A percentile compares a stretch with the other conserved stretches of the same genome.
Conservation (phyloP, 2,329 filamentous ascomycete species). For the Ustulina deusta region DNA sequence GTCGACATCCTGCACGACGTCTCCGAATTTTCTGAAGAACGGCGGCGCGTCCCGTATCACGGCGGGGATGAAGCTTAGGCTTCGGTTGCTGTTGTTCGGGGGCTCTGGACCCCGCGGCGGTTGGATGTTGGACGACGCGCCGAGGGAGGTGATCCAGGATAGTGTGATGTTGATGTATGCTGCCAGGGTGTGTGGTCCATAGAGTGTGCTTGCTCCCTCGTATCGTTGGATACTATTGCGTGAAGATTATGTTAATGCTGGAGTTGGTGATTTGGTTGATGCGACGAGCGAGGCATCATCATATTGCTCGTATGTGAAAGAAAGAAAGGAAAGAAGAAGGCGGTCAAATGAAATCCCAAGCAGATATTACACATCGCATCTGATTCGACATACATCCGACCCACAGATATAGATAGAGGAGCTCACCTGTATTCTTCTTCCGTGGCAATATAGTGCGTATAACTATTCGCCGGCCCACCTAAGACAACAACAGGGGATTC, state of each 20-base stretch:
- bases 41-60: slow-evolving; percentile 79
- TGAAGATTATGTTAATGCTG: slow-evolving; percentile 49
- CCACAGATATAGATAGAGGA: neutral
- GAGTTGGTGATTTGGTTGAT: neutral
- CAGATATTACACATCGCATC: neutral
- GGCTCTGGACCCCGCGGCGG: slow-evolving; percentile 68
- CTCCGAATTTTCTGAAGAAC: slow-evolving; percentile 76
- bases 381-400: neutral
- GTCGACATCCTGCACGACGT: slow-evolving; percentile 67
- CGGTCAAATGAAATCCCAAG: neutral
- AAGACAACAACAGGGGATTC: slow-evolving; percentile 77
- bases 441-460: slow-evolving; percentile 85
- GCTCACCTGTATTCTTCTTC: slow-evolving; percentile 77
- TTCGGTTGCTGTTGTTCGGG: slow-evolving; percentile 81
- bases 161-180: slow-evolving; percentile 87
- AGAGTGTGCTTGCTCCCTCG: slow-evolving; percentile 89
- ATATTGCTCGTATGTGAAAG: neutral
- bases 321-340: neutral
- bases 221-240: slow-evolving; percentile 78
- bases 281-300: neutral
- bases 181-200: slow-evolving; percentile 84
- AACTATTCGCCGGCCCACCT: slow-evolving; percentile 90
- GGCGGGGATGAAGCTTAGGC: slow-evolving; percentile 80
- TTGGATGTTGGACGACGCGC: slow-evolving; percentile 56
- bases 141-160: slow-evolving; percentile 75